phyloP scores from a whole-genome alignment of 2,329 filamentous ascomycete genomes.

The Clarireedia hainanense region DNA sequence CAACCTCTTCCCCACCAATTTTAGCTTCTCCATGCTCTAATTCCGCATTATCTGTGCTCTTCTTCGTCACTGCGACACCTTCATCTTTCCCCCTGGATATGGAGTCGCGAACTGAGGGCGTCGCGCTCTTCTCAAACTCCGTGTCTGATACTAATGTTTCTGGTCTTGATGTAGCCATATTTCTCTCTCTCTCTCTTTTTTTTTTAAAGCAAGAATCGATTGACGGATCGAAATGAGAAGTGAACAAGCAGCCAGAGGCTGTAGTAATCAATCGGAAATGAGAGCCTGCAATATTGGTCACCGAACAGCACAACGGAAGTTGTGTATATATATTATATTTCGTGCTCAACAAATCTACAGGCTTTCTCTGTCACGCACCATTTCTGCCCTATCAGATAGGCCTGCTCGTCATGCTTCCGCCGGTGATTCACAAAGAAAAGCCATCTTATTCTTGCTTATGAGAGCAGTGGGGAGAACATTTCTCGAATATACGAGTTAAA shows the following conservation, averaged over 20 bases:
- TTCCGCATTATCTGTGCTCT: conserved; percentile 11
- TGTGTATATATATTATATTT: no score
- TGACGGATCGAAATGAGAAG: no score
- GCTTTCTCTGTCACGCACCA: no score
- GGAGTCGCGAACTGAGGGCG: conserved; percentile 14
- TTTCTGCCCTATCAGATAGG: not conserved
- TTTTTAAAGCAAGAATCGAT: no score
- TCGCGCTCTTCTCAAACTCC: conserved; percentile 14
- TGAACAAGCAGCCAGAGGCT: no score
- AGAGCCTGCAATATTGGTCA: no score
- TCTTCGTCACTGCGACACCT: conserved; percentile 9
- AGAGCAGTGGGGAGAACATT: no score
- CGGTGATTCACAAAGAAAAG: not conserved
- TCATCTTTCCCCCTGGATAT: conserved; percentile 12
- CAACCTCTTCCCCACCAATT: conserved; percentile 4
- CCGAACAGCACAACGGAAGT: no score
- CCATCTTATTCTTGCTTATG: no score
- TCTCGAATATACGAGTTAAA: not conserved
- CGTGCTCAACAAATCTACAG: no score
- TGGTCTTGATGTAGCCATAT: not conserved
- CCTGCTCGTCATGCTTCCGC: not conserved
- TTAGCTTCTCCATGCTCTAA: conserved; percentile 5
- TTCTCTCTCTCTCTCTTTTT: not conserved
- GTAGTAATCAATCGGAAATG: no score
- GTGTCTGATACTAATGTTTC: not conserved